Percentiles rank a stretch among this genome's conserved stretches.
Conservation (phyloP, 176 grass and related monocot genomes). For the Alopecurus myosuroides region DNA sequence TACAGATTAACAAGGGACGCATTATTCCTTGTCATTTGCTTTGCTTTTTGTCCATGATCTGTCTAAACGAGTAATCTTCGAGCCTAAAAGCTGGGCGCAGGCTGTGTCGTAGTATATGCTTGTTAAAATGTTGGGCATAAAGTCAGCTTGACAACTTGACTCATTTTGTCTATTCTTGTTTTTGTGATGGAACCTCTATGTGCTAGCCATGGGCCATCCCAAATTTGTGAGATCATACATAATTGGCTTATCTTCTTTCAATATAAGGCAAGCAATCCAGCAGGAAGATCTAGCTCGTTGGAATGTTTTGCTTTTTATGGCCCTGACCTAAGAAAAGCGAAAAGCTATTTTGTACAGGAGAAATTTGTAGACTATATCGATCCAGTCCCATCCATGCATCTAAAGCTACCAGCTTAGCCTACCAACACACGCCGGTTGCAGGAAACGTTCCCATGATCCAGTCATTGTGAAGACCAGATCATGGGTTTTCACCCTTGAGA, state of each 20-base stretch:
- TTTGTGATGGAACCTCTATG: slow-evolving; percentile 24
- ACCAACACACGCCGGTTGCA: too few relatives aligned
- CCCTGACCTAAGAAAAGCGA: slow-evolving; percentile 13
- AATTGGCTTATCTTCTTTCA: slow-evolving; percentile 35
- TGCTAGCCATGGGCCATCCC: slow-evolving; percentile 23
- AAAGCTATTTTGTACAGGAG: not conserved
- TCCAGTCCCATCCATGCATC: slow-evolving; percentile 1
- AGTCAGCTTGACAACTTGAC: slow-evolving; percentile 33
- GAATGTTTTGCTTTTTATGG: slow-evolving; percentile 23
- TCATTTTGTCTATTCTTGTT: slow-evolving; percentile 2
- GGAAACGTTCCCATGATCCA: too few relatives aligned
- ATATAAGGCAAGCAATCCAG: slow-evolving; percentile 35
- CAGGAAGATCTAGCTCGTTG: slow-evolving; percentile 29
- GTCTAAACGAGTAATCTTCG: slow-evolving; percentile 18
- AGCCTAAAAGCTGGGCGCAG: slow-evolving; percentile 21
- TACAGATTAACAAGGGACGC: slow-evolving; percentile 19
- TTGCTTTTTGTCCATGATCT: slow-evolving; percentile 40
- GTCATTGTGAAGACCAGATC: too few relatives aligned
- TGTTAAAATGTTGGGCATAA: slow-evolving; percentile 37
- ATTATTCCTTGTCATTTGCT: slow-evolving; percentile 34
- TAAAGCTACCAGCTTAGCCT: not conserved
- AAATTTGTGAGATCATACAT: slow-evolving; percentile 25
- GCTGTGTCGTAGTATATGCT: slow-evolving; percentile 1
- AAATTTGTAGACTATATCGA: slow-evolving; percentile 2
- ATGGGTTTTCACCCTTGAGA: too few relatives aligned